Evolutionary conservation across 2,329 filamentous ascomycete species (phyloP).

Genomic region (Colletotrichum musae): DNA sequence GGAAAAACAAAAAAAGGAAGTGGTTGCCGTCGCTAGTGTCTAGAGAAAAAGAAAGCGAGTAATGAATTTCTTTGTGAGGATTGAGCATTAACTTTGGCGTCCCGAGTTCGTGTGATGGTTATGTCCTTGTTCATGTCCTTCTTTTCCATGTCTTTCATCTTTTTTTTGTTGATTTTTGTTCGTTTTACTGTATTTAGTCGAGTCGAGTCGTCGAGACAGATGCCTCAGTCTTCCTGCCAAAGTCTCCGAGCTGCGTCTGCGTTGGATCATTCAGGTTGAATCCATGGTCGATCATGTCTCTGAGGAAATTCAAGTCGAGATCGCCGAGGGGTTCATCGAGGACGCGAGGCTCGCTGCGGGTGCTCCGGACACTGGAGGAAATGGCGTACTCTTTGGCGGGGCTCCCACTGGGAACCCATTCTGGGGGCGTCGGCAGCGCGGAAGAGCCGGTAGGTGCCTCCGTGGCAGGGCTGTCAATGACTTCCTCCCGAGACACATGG

Average conservation of each 20-base stretch:
- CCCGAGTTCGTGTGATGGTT: conserved; percentile 23
- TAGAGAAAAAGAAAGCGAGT: conserved; percentile 13
- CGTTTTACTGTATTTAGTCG: conserved; percentile 14
- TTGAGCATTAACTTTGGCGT: neutral
- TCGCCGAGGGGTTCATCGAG: conserved; percentile 25
- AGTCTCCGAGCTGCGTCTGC: conserved; percentile 16
- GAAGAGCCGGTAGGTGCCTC: conserved; percentile 54
- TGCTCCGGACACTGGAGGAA: conserved; percentile 17
- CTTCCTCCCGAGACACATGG: conserved; percentile 53
- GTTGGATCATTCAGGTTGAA: conserved; percentile 34
- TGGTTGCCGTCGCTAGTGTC: conserved; percentile 34
- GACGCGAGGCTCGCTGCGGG: conserved; percentile 24
- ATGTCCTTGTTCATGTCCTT: conserved; percentile 21
- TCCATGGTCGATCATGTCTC: conserved; percentile 35
- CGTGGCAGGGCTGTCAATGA: conserved; percentile 52
- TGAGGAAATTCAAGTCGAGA: conserved; percentile 30
- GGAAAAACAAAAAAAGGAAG: conserved; percentile 3
- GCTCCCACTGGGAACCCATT: conserved; percentile 44
- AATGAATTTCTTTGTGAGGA: neutral
- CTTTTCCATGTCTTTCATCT: conserved; percentile 13
- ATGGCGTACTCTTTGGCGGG: conserved; percentile 30
- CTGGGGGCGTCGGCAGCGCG: conserved; percentile 54
- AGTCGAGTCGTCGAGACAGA: conserved; percentile 35
- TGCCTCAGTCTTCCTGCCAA: conserved; percentile 25
- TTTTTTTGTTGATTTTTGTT: conserved; percentile 11